A percentile compares a stretch with the other conserved stretches of the same genome.
phyloP scores from a whole-genome alignment of 208 protist species.

The Leishmania mexicana region DNA sequence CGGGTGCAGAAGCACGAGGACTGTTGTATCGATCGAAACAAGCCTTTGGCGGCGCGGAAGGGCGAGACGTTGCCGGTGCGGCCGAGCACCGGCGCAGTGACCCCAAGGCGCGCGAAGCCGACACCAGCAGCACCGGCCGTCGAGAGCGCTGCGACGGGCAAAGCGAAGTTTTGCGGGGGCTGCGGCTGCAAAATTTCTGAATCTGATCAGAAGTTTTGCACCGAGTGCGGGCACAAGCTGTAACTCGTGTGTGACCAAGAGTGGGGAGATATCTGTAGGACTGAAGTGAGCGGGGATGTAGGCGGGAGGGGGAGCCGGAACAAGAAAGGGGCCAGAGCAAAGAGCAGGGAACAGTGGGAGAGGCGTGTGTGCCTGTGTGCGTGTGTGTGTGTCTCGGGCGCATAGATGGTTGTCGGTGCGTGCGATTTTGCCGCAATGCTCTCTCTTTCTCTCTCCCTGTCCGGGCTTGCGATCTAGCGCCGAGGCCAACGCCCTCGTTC shows the following conservation, averaged over 20 bases:
- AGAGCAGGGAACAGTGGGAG: no score
- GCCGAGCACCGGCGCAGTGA: conserved; percentile 8
- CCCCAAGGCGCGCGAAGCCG: conserved; percentile 7
- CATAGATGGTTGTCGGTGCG: no score
- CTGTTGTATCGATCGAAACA: conserved; percentile 77
- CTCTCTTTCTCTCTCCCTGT: background rate
- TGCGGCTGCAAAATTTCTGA: conserved; percentile 53
- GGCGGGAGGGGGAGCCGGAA: background rate
- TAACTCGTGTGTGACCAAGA: background rate
- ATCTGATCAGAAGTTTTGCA: conserved; percentile 56
- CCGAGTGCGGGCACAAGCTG: conserved; percentile 67
- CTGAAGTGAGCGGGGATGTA: background rate
- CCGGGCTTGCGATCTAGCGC: background rate
- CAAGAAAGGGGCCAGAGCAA: background rate
- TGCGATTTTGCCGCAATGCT: background rate
- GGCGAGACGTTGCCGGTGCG: background rate
- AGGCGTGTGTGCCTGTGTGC: no score
- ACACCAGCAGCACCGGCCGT: conserved; percentile 1
- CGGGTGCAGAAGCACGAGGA: conserved; percentile 85
- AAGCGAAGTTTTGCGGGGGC: conserved; percentile 60
- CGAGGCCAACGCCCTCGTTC: background rate
- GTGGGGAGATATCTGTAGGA: background rate
- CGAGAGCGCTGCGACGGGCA: background rate
- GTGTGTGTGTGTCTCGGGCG: no score
- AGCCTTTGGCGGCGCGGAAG: conserved; percentile 22